phyloP scores from a whole-genome alignment of 345 rosid species.

The Boechera retrofracta region DNA sequence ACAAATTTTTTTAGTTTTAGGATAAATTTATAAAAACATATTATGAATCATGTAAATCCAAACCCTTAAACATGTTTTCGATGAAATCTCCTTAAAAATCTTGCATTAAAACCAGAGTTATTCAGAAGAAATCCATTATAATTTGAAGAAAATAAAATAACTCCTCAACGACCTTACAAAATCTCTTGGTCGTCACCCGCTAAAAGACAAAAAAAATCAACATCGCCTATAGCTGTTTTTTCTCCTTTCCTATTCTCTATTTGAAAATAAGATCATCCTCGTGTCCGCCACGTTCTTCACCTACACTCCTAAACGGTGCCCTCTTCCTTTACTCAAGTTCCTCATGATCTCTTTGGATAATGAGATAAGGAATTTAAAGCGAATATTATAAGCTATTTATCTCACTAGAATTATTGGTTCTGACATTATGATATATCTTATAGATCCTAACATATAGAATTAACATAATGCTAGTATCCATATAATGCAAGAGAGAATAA shows the following conservation, averaged over 20 bases:
- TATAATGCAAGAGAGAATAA: too few relatives aligned
- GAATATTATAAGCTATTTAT: neutral
- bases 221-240: neutral
- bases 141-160: neutral
- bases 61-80: neutral
- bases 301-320: slow-evolving; percentile 7
- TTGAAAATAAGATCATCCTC: slow-evolving; percentile 10
- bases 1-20: neutral
- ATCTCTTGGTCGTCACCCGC: neutral
- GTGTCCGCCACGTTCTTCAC: slow-evolving; percentile 25
- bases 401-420: neutral
- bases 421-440: neutral
- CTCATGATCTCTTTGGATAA: neutral
- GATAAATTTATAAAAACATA: neutral
- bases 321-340: neutral
- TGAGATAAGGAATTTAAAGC: neutral
- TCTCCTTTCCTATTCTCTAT: neutral
- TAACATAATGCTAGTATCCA: too few relatives aligned
- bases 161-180: neutral
- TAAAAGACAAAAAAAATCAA: slow-evolving; percentile 8
- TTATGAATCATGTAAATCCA: neutral
- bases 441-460: neutral
- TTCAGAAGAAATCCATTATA: neutral
- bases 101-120: neutral
- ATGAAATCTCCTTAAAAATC: neutral